Evolutionary conservation across 352 stramenopile genomes (phyloP).

Genomic region (Phytophthora fragariaefolia): DNA sequence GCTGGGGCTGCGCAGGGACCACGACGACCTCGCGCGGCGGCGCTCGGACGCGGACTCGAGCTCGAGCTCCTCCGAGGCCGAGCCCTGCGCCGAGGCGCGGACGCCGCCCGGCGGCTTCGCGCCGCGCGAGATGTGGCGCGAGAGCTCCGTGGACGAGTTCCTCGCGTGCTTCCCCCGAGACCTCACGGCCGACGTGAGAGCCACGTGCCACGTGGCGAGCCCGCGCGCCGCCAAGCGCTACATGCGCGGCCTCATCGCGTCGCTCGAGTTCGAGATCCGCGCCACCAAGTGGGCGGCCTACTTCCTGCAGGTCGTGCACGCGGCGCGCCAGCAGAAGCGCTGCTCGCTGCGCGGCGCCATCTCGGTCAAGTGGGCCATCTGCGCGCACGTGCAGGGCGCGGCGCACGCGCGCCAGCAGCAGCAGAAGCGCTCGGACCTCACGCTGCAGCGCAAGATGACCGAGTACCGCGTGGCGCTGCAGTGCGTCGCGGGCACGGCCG

Average conservation of each 20-base stretch:
- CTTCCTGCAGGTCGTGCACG: constrained; percentile 66
- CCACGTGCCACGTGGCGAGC: constrained; percentile 46
- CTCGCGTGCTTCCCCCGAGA: constrained; percentile 44
- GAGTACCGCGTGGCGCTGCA: constrained; percentile 86
- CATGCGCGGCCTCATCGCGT: constrained; percentile 48
- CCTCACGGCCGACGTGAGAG: constrained; percentile 51
- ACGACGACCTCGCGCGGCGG: constrained; percentile 10
- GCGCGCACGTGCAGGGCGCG: constrained; percentile 59
- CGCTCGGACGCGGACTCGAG: neutral
- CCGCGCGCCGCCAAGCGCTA: constrained; percentile 35
- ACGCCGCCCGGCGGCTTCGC: neutral
- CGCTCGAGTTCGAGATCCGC: constrained; percentile 77
- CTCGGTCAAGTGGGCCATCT: constrained; percentile 72
- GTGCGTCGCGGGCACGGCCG: constrained; percentile 71
- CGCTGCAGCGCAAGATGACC: constrained; percentile 81
- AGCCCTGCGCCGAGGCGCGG: too few relatives aligned
- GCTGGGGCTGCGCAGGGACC: neutral
- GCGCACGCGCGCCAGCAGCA: constrained; percentile 45
- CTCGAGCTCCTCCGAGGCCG: constrained; percentile 3
- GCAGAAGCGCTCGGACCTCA: constrained; percentile 55
- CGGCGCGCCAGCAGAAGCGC: constrained; percentile 33
- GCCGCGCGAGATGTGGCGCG: constrained; percentile 29
- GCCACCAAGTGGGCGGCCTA: constrained; percentile 84
- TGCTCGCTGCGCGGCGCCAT: constrained; percentile 46
- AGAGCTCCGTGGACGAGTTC: constrained; percentile 50